phyloP scores from a whole-genome alignment of 192 early-diverging fungal species.

The Mortierella alpina region DNA sequence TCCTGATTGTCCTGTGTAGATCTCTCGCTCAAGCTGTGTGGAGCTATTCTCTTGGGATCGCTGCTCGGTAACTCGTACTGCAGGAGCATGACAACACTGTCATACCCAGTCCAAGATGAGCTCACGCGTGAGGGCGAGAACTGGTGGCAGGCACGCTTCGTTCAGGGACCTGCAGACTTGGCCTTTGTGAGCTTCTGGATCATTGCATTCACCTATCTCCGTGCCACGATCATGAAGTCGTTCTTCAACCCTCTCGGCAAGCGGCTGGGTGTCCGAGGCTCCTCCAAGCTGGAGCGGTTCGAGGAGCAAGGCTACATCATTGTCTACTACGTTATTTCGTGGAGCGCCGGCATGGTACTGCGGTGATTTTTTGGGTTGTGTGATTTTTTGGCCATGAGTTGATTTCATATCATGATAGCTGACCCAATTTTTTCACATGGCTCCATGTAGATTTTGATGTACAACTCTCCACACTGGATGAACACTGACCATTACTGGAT shows the following conservation, averaged over 20 bases:
- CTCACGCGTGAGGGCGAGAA: conserved; percentile 18
- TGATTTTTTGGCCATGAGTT: background rate
- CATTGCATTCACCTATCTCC: conserved; percentile 70
- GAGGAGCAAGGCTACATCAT: conserved; percentile 80
- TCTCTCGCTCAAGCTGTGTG: conserved; percentile 23
- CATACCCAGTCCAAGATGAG: conserved; percentile 33
- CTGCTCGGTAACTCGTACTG: conserved; percentile 13
- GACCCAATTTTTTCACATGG: background rate
- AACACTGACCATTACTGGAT: conserved; percentile 77
- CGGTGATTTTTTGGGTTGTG: background rate
- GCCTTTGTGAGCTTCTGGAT: conserved; percentile 75
- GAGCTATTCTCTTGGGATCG: conserved; percentile 27
- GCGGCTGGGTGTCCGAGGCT: conserved; percentile 47
- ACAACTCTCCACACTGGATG: conserved; percentile 76
- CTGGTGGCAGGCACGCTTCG: conserved; percentile 50
- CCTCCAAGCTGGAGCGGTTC: conserved; percentile 62
- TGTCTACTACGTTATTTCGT: conserved; percentile 72
- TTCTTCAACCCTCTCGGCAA: conserved; percentile 58
- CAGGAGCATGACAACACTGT: conserved; percentile 33
- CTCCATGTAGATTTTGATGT: conserved; percentile 68
- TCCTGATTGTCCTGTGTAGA: conserved; percentile 6
- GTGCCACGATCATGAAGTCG: conserved; percentile 67
- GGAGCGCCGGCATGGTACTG: conserved; percentile 70
- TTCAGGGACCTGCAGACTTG: conserved; percentile 67
- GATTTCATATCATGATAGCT: background rate